Percentiles rank a stretch among this genome's conserved stretches.
Conservation (phyloP, 2,329 filamentous ascomycete species). For the Colletotrichum karsti region DNA sequence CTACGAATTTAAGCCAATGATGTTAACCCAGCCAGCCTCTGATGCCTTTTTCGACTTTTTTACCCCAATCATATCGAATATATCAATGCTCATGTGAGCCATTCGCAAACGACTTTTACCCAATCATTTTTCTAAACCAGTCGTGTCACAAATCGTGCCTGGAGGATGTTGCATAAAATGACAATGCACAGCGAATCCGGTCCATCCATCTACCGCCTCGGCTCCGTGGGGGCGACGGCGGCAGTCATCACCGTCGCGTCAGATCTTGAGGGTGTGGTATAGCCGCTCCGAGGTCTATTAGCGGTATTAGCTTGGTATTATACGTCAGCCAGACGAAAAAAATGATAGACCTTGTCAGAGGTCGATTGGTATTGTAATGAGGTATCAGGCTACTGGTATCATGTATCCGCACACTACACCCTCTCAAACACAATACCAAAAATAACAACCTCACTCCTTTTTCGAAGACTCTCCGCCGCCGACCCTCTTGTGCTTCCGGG, state of each 20-base stretch:
- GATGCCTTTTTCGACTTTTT: too few species aligned
- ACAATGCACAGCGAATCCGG: constrained; percentile 15
- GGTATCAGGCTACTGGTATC: not conserved
- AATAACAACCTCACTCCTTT: constrained; percentile 36
- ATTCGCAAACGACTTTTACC: not conserved
- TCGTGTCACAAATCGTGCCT: not conserved
- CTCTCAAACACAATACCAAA: not conserved
- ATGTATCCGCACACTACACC: not conserved
- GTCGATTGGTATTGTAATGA: not conserved
- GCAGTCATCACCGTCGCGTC: constrained; percentile 2
- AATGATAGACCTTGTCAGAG: not conserved
- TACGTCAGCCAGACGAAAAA: not conserved
- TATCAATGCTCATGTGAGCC: not conserved
- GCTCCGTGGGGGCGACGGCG: not conserved
- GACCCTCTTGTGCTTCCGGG: constrained; percentile 74
- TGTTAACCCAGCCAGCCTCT: not conserved
- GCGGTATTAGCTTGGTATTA: not conserved
- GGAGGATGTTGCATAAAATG: not conserved
- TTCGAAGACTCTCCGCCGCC: constrained; percentile 50
- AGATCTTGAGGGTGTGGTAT: not conserved
- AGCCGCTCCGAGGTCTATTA: not conserved
- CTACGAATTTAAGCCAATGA: not conserved
- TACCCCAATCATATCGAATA: constrained; percentile 11
- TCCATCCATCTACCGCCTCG: constrained; percentile 7
- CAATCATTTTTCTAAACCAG: not conserved